These are phyloP conservation scores for Panicum virgatum DNA, from an alignment of 202 grass and related monocot species.

Conservation along the genomic window DNA sequence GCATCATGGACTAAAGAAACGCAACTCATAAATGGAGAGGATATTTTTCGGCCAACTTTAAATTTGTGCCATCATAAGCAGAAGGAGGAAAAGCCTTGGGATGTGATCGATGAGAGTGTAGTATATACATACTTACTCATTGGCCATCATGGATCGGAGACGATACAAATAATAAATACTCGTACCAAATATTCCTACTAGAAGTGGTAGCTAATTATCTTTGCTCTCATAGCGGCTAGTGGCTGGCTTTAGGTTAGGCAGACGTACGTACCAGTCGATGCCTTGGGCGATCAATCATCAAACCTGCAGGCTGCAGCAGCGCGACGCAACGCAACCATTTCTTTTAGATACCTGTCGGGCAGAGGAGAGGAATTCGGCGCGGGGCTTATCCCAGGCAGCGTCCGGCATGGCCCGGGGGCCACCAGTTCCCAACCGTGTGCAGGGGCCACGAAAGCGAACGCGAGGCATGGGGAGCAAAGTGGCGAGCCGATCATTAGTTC, in stretches of 20 bases:
- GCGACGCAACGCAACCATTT: slow-evolving; percentile 16
- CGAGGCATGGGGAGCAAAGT: background rate
- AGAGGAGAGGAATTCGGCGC: background rate
- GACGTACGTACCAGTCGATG: slow-evolving; percentile 11
- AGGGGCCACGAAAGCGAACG: background rate
- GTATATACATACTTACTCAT: background rate
- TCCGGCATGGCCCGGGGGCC: background rate
- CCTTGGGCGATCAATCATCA: background rate
- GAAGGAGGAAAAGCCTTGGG: background rate
- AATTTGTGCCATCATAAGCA: background rate
- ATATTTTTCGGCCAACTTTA: background rate
- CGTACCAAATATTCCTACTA: background rate
- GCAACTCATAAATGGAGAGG: background rate
- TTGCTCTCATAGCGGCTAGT: background rate
- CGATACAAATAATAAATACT: too few relatives aligned
- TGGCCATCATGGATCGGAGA: background rate
- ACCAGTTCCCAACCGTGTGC: background rate
- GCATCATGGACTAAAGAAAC: slow-evolving; percentile 18
- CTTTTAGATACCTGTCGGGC: slow-evolving; percentile 2
- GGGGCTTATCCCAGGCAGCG: slow-evolving; percentile 16
- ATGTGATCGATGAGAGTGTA: background rate
- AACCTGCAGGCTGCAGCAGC: background rate
- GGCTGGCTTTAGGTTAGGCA: slow-evolving; percentile 43
- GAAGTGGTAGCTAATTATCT: background rate
- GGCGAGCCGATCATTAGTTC: background rate